A percentile compares a stretch with the other conserved stretches of the same genome.
phyloP scores from a whole-genome alignment of 2,329 filamentous ascomycete species.

The Pyricularia sp. region DNA sequence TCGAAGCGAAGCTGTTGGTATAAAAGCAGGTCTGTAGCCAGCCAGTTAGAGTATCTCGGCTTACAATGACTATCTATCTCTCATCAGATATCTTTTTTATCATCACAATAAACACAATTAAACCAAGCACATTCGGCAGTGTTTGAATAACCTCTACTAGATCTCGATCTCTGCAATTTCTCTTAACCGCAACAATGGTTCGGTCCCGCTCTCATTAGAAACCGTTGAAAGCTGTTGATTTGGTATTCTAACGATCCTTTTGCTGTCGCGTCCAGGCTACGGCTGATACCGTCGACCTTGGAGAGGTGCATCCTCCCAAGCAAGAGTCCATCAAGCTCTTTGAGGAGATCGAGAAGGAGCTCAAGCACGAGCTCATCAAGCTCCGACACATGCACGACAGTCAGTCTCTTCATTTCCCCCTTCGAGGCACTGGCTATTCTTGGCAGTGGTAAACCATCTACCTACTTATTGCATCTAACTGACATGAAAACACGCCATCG shows the following conservation, averaged over 20 bases:
- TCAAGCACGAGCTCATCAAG: constrained; percentile 41
- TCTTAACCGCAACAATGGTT: not conserved
- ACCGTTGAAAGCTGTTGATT: not conserved
- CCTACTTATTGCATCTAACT: not conserved
- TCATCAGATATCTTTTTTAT: not conserved
- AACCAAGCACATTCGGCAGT: not conserved
- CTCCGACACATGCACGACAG: constrained; percentile 36
- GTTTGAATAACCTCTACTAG: not conserved
- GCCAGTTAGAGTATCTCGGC: not conserved
- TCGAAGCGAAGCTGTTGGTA: not conserved
- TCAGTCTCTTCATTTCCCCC: constrained; percentile 13
- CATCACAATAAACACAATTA: not conserved
- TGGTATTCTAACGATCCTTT: not conserved
- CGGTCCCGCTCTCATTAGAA: not conserved
- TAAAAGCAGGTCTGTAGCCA: not conserved
- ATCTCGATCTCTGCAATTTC: not conserved
- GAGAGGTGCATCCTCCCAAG: constrained; percentile 36
- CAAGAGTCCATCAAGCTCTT: constrained; percentile 42
- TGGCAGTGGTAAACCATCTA: not conserved
- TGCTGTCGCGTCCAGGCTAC: constrained; percentile 27
- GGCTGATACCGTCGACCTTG: constrained; percentile 42
- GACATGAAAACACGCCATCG: not conserved
- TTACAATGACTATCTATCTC: not conserved
- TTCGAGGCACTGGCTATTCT: not conserved
- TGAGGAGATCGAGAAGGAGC: constrained; percentile 35